Conservation (phyloP, 2,329 filamentous ascomycete species). For the Keithomyces neogunnii region DNA sequence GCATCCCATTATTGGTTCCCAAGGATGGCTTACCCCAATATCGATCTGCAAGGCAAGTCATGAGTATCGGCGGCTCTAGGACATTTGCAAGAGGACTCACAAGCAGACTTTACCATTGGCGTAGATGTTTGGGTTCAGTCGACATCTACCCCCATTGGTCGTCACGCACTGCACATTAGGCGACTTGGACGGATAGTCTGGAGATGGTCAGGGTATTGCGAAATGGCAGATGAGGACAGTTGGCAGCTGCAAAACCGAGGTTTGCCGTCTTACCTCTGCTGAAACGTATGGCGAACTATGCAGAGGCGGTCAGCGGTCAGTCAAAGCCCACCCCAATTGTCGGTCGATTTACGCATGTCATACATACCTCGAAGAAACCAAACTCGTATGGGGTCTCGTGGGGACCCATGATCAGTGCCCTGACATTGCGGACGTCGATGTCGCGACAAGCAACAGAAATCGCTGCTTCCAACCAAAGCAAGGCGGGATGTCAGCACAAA, state of each 20-base stretch:
- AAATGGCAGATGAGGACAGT: background rate
- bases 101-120: conserved; percentile 84
- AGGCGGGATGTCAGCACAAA: conserved; percentile 4
- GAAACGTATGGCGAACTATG: conserved; percentile 68
- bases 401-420: conserved; percentile 82
- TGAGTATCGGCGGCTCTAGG: background rate
- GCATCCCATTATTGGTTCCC: background rate
- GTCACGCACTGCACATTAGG: conserved; percentile 61
- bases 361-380: conserved; percentile 88
- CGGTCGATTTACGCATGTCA: conserved; percentile 14
- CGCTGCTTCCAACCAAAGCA: conserved; percentile 37
- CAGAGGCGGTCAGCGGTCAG: background rate
- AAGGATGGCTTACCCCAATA: conserved; percentile 59
- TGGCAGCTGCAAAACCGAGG: background rate
- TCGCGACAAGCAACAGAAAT: conserved; percentile 83
- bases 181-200: conserved; percentile 73
- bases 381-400: conserved; percentile 95
- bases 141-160: conserved; percentile 78
- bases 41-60: conserved; percentile 49
- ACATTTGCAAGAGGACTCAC: conserved; percentile 39
- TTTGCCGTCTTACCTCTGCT: conserved; percentile 51
- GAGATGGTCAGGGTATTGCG: conserved; percentile 1
- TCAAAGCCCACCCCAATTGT: background rate
- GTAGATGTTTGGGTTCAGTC: conserved; percentile 98
- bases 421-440: conserved; percentile 79